phyloP scores from a whole-genome alignment of 192 early-diverging fungal species.

The Umbelopsis ramanniana region DNA sequence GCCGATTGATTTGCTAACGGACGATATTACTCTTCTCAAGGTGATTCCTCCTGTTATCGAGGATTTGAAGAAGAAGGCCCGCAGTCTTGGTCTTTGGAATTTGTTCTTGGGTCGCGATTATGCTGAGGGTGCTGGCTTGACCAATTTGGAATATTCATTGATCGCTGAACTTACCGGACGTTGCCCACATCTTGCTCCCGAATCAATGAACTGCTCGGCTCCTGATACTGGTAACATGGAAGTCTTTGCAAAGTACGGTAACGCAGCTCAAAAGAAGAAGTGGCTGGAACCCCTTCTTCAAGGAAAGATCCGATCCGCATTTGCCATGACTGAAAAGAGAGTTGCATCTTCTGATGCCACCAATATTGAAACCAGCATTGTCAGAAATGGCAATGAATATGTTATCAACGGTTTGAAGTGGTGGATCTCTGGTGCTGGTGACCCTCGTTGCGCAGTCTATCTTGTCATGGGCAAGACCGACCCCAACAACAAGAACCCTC shows the following conservation, averaged over 20 bases:
- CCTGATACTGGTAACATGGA: conserved; percentile 99
- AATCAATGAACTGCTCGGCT: conserved; percentile 91
- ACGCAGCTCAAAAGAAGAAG: conserved; percentile 75
- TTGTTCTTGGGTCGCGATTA: conserved; percentile 86
- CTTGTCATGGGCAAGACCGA: conserved; percentile 92
- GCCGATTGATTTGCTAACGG: background rate
- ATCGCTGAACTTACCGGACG: conserved; percentile 92
- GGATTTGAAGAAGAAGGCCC: conserved; percentile 86
- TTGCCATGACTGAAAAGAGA: conserved; percentile 97
- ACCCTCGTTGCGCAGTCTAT: conserved; percentile 92
- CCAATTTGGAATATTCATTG: conserved; percentile 93
- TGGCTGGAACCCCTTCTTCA: conserved; percentile 86
- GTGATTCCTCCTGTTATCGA: conserved; percentile 86
- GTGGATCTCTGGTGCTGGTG: conserved; percentile 98
- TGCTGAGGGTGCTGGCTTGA: conserved; percentile 82
- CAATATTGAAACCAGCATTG: conserved; percentile 90
- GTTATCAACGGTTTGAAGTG: conserved; percentile 89
- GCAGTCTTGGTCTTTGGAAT: conserved; percentile 93
- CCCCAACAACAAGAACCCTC: conserved; percentile 62
- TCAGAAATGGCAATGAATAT: conserved; percentile 65
- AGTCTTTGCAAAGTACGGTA: conserved; percentile 96
- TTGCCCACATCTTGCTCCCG: conserved; percentile 80
- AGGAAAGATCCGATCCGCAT: conserved; percentile 93
- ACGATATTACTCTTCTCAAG: conserved; percentile 36
- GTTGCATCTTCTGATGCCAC: conserved; percentile 98